Base-by-base conservation (phyloP, 106 monocot genomes). In the Dioscorea zingiberensis region DNA sequence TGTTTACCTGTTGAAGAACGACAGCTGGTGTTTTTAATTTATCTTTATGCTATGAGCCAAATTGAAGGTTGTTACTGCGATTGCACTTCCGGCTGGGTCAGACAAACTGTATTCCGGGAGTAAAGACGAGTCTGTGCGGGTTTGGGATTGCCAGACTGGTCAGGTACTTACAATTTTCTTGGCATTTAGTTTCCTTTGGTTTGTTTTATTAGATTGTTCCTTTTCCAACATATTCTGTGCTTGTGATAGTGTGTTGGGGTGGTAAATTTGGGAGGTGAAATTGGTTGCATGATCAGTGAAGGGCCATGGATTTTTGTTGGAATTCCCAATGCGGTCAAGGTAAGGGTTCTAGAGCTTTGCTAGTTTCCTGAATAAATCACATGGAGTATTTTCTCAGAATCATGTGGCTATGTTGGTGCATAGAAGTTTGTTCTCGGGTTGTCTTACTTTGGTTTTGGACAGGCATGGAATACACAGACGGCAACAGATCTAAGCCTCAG, bases 261-360 rank as follows among this genome's bases (percentile, higher is more conserved):
- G 22, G 62, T 92, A 27, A 83, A 69, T 57, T 53, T 92, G 74
- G 95, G 91, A 68, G 76, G 91, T 57, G 88, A 97, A 69, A 68
- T 97, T 48, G 97, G 91, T n/a, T 97, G 97, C 74, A 83, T 97
- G 83, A 80, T 97, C 65, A 85, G 67, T 51, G 95, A 95, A 60
- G 97, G 91, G 45, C 85, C 97, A 47, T 97, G 97, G 97, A 71
- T 97, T 70, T 92, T 97, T 64, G 46, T 88, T 62, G 97, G 97
- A 19, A 68, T 88, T 65, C 78, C 97, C 19, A 84, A 92, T 72
- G 74, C 88, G 11, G 76, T 97, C 16, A 97, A 86, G 84, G 94
- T 94, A 58, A 38, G 63, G 58, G 15, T 47, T 24, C 28, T 17
- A 59, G n/a, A 19, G 4, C 51, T 18, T 51, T 18, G 15, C 13